Evolutionary conservation across 1,284 basidiomycete genomes (phyloP), one percentile per base, ranked within the genome.

Genomic region (Phlebopus sp.): DNA sequence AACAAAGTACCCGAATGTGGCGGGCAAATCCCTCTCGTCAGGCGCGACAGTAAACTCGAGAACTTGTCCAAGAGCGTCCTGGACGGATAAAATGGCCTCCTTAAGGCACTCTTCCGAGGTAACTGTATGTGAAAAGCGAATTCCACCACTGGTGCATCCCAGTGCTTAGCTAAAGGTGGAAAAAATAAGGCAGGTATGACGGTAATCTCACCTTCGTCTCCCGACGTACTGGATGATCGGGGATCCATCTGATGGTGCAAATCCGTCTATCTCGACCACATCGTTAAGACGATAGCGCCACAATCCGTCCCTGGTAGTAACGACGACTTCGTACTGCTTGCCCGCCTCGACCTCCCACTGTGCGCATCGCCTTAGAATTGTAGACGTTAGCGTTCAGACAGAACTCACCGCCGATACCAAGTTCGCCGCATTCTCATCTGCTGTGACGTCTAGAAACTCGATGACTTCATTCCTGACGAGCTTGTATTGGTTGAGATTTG

Each of bases 281-380:
- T 23, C 6, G 21, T 23, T 23, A 6, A 23, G 21, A 6, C 6
- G 21, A 23, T 23, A 23, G 21, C 21, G 6, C 21, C 21, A 23
- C 21, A 23, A 6, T 23, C 21, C 21, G 3, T 23, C 21, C 21
- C 21, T 23, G 6, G 3, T 23, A 4, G 6, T 23, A 23, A 23
- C 4, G 21, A 23, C 6, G 21, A 23, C 3, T 23, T 62, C 62
- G 4, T 64, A 63, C 9, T 17, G 47, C 23, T 17, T 38, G 11
- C 60, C 52, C 3, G 19, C 1, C n/a, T 51, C 38, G 8, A 59
- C 50, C 21, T 60, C 50, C 59, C 59, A 64, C 59, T 61, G 25
- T 36, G 4, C 9, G 14, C 8, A 5, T 4, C 10, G 9, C 9
- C 10, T 29, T 9, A 11, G 27, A 29, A 29, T 11, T 9, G 10